A percentile compares a stretch with the other conserved stretches of the same genome.
Evolutionary conservation across 2,329 filamentous ascomycete species (phyloP).

Genomic region (Claviceps purpurea): DNA sequence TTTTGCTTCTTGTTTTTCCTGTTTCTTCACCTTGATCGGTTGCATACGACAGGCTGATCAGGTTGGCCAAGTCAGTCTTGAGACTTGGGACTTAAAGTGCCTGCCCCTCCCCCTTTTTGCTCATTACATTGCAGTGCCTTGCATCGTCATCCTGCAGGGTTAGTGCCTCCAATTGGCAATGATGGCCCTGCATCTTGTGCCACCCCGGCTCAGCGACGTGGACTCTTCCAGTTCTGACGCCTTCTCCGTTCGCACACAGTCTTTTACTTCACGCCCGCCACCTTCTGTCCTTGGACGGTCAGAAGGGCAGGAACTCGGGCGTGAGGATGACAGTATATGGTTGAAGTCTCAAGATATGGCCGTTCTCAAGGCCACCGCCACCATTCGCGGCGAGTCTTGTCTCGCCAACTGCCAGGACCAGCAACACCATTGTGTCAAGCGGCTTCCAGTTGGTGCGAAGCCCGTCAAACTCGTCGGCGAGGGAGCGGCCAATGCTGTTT

Average conservation of each 20-base stretch:
- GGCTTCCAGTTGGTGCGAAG: slow-evolving; percentile 20
- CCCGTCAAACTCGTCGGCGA: slow-evolving; percentile 41
- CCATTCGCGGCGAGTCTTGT: slow-evolving; percentile 2
- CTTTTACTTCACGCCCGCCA: slow-evolving; percentile 6
- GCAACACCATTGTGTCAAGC: slow-evolving; percentile 13
- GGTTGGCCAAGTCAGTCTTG: not conserved
- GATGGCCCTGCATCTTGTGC: slow-evolving; percentile 13
- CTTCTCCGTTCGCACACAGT: slow-evolving; percentile 7
- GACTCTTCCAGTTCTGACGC: slow-evolving; percentile 10
- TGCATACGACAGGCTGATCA: not conserved
- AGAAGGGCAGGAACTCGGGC: slow-evolving; percentile 2
- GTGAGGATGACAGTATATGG: slow-evolving; percentile 11
- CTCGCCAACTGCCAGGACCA: slow-evolving; percentile 1
- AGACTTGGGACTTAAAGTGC: not conserved
- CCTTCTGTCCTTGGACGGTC: slow-evolving; percentile 5
- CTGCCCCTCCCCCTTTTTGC: not conserved
- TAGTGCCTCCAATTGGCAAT: slow-evolving; percentile 10
- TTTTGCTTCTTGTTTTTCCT: not conserved
- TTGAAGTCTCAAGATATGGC: slow-evolving; percentile 13
- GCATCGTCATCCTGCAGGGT: slow-evolving; percentile 12
- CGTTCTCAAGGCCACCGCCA: slow-evolving; percentile 10
- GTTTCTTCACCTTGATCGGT: too few relatives aligned
- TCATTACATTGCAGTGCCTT: slow-evolving; percentile 7
- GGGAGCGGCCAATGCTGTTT: slow-evolving; percentile 67
- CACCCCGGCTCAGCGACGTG: slow-evolving; percentile 10